Conservation (phyloP, 805 yeast species). For the Blastobotrys robertii region DNA sequence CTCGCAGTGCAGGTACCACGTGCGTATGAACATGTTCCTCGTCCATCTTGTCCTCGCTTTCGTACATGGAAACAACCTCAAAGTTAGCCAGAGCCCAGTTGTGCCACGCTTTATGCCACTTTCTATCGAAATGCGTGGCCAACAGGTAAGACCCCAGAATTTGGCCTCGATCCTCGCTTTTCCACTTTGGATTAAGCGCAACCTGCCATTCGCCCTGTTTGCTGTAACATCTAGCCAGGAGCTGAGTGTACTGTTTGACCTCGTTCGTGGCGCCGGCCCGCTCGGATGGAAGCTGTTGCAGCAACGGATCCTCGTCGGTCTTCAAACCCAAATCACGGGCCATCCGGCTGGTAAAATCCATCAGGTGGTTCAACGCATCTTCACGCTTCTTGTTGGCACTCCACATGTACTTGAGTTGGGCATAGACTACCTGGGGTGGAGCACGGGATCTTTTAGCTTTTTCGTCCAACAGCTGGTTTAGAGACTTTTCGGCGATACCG, state of each 20-base stretch:
- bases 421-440: constrained; percentile 95
- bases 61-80: constrained; percentile 62
- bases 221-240: constrained; percentile 86
- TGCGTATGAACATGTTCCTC: constrained; percentile 63
- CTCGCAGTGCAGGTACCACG: constrained; percentile 91
- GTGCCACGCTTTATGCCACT: constrained; percentile 99
- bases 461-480: constrained; percentile 60
- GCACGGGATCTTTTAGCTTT: constrained; percentile 64
- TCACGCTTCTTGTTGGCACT: constrained; percentile 82
- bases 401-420: constrained; percentile 96
- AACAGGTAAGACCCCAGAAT: constrained; percentile 84
- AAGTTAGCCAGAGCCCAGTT: constrained; percentile 98
- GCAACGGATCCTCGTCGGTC: constrained; percentile 46
- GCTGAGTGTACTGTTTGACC: constrained; percentile 70
- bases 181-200: constrained; percentile 70
- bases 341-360: constrained; percentile 85
- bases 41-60: background rate
- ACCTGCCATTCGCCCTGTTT: constrained; percentile 99
- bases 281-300: constrained; percentile 71
- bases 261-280: constrained; percentile 63
- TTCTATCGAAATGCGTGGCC: constrained; percentile 88
- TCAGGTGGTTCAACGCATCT: constrained; percentile 65
- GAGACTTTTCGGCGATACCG: constrained; percentile 85
- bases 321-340: constrained; percentile 80
- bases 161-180: constrained; percentile 48